Evolutionary conservation across 495 filamentous ascomycete genomes (phyloP), one percentile per base, ranked within the genome.

Genomic region (Annulohypoxylon moriforme): DNA sequence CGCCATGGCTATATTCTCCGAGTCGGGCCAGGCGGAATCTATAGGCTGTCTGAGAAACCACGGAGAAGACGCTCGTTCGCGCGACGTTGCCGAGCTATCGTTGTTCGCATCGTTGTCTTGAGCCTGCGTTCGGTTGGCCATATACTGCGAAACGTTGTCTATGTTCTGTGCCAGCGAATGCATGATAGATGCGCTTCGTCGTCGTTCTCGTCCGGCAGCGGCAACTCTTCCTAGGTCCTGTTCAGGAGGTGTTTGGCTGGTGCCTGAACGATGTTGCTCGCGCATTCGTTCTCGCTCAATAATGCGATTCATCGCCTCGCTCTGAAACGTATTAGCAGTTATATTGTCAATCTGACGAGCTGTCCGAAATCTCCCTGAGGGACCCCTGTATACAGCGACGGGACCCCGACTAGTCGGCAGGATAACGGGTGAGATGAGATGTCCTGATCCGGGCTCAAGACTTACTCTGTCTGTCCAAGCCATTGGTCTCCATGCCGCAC

Each of bases 1-100:
- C 44, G 75, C 66, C 64, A 72, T 78, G 53, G 80, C 80, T 13
- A 81, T 61, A 11, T 74, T 59, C 33, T 81, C 80, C 0, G 78
- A 59, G 14, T 79, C 79, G 1, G 75, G 53, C 80, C 80, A 80
- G 16, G 78, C 68, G 71, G 79, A 50, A 1, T 34, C n/a, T n/a
- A n/a, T 59, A 20, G 42, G 56, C 59, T 66, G 59, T 7, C 72
- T 63, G 3, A n/a, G n/a, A 40, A 58, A 56, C 60, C 64, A 67
- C 18, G 62, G 64, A 11, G 74, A 29, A 14, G 53, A 38, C 16
- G 53, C 62, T n/a, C 69, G 69, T 53, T 67, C 75, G 47, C 68
- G 75, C 49, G 69, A 68, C 22, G 38, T 40, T 18, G 42, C 13
- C 36, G 57, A 20, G 20, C 36, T 70, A 1, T 64, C 34, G 38